Conservation (phyloP, 495 filamentous ascomycete genomes). For the Terfezia boudieri region DNA sequence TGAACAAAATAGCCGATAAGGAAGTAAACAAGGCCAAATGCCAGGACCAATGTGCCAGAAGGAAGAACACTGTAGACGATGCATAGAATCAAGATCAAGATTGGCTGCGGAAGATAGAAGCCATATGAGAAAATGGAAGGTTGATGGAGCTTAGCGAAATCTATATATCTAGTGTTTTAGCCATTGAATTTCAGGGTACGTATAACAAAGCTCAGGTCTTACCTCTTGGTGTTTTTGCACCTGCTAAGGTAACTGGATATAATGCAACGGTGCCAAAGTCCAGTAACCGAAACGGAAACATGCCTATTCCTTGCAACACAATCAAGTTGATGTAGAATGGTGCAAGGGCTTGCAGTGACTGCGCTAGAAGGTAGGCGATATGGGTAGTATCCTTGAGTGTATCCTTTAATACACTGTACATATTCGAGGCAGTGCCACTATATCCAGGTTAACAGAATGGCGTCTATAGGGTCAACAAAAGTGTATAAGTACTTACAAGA, state of each 20-base stretch:
- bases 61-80: conserved; percentile 83
- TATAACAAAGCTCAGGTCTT: neutral
- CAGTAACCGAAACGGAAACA: conserved; percentile 81
- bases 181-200: neutral
- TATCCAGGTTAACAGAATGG: neutral
- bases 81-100: conserved; percentile 82
- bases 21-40: conserved; percentile 75
- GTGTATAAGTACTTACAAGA: conserved; percentile 26
- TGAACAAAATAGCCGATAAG: conserved; percentile 76
- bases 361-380: conserved; percentile 54
- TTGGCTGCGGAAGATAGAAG: conserved; percentile 78
- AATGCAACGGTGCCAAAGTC: conserved; percentile 69
- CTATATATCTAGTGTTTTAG: conserved; percentile 19
- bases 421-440: conserved; percentile 39
- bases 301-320: conserved; percentile 71
- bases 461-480: neutral
- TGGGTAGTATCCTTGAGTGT: conserved; percentile 53
- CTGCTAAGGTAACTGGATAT: conserved; percentile 58
- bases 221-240: conserved; percentile 67
- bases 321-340: conserved; percentile 90
- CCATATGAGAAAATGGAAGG: conserved; percentile 87
- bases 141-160: conserved; percentile 62
- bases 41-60: conserved; percentile 55
- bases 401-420: conserved; percentile 29
- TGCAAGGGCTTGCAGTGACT: conserved; percentile 45